phyloP scores from a whole-genome alignment of 2,329 filamentous ascomycete species.

The Hymenoscyphus infarciens region DNA sequence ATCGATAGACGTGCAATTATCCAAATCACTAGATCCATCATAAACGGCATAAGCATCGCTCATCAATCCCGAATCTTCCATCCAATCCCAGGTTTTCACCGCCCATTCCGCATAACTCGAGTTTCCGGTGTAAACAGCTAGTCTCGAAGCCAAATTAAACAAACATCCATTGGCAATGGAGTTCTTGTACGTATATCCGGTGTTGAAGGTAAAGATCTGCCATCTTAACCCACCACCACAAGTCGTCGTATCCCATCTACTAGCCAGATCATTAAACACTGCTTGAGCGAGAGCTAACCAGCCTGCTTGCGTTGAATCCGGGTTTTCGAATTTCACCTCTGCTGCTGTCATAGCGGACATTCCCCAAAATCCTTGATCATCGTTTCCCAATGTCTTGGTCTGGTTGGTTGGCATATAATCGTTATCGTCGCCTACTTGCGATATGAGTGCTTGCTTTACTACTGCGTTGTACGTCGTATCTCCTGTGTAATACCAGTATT shows the following conservation, averaged over 20 bases:
- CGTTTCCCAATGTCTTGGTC: constrained; percentile 58
- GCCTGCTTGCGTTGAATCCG: constrained; percentile 51
- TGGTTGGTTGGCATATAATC: constrained; percentile 77
- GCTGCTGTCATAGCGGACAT: constrained; percentile 67
- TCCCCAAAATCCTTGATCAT: constrained; percentile 72
- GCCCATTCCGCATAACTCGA: constrained; percentile 75
- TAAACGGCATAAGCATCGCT: constrained; percentile 51
- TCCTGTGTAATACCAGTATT: constrained; percentile 80
- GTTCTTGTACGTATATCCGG: constrained; percentile 74
- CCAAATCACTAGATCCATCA: constrained; percentile 55
- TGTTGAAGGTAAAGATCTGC: constrained; percentile 82
- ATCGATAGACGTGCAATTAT: constrained; percentile 55
- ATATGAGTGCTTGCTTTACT: constrained; percentile 64
- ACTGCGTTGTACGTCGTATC: constrained; percentile 62
- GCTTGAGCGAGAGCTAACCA: constrained; percentile 72
- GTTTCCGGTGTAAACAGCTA: constrained; percentile 75
- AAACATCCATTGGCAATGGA: constrained; percentile 60
- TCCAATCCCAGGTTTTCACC: constrained; percentile 68
- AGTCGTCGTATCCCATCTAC: constrained; percentile 63
- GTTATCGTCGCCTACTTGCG: constrained; percentile 66
- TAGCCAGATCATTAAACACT: constrained; percentile 66
- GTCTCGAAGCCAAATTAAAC: constrained; percentile 59
- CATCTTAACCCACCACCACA: constrained; percentile 76
- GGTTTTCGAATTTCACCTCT: constrained; percentile 60
- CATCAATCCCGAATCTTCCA: constrained; percentile 53